Conservation (phyloP, 441 rosid species). For the Eutrema salsugineum region DNA sequence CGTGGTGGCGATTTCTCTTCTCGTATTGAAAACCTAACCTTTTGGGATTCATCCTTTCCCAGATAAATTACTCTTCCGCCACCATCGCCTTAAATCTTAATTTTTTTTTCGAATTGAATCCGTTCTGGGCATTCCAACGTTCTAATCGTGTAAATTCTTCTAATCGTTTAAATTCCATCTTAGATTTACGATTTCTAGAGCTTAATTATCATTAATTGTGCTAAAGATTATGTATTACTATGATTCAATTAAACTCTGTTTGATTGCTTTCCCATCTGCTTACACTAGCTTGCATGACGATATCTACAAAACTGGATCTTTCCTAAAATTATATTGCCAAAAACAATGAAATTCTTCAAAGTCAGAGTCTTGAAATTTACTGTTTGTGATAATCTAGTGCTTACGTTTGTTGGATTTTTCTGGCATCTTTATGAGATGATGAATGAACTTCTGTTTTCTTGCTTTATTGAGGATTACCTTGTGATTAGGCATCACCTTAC, state of each 20-base stretch:
- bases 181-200: not conserved
- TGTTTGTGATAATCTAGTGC: too few species aligned
- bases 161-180: too few species aligned
- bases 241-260: too few species aligned
- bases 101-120: not conserved
- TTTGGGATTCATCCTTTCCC: not conserved
- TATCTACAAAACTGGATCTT: not conserved
- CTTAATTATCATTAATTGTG: not conserved
- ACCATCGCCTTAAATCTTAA: not conserved
- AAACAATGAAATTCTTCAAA: not conserved
- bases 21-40: not conserved
- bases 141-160: too few species aligned
- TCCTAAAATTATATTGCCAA: not conserved
- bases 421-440: too few species aligned
- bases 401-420: too few species aligned
- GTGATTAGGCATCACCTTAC: not conserved
- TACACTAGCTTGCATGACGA: not conserved
- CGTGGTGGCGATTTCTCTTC: not conserved
- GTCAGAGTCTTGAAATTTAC: too few species aligned
- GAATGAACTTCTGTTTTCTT: too few species aligned
- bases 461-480: too few species aligned
- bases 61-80: not conserved
- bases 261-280: not conserved
- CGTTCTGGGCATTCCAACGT: too few species aligned
- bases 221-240: too few species aligned